Evolutionary conservation across 495 filamentous ascomycete genomes (phyloP), one percentile per base, ranked within the genome.

Genomic region (Jackrogersella multiformis): DNA sequence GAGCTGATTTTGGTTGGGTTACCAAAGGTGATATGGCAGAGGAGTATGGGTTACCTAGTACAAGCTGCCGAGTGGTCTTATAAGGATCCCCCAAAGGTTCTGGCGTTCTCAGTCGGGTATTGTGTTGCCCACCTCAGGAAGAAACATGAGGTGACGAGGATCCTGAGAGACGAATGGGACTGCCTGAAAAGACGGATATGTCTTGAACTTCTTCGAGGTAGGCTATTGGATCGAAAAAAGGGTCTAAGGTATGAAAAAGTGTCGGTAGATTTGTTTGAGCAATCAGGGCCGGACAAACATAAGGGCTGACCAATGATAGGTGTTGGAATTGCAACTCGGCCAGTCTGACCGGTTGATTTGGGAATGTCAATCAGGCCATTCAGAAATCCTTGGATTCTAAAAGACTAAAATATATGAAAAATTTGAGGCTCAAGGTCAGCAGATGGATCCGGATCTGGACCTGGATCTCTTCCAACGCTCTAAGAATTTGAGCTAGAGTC

Each of bases 311-410:
- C 56, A 66, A 66, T 66, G 23, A 24, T 21, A 24, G 16, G 34
- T 15, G 13, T 12, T 55, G 32, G 20, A 66, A 46, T 52, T 26
- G 18, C 0, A 18, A 45, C 18, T 26, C 32, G 9, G 42, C 24
- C 9, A 51, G 41, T 21, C 20, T 20, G 36, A 20, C 20, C 24
- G 35, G 26, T 15, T 28, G 44, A 56, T 56, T 55, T 36, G 16
- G 55, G 21, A 46, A 23, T 36, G 23, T 16, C 6, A 53, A 65
- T 63, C 59, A 59, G 65, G 35, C 59, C 59, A 63, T 46, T 58
- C n/a, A 24, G 36, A 5, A 3, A 30, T 8, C 13, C 10, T 12
- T n/a, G 10, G 42, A 59, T 30, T 3, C 55, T 52, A 9, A 3
- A 38, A 54, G 26, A 23, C 53, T 46, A 24, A 12, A 12, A n/a